These are phyloP conservation scores for Daldinia sp. DNA, from an alignment of 2,329 filamentous ascomycete genomes.

Conservation along the genomic window DNA sequence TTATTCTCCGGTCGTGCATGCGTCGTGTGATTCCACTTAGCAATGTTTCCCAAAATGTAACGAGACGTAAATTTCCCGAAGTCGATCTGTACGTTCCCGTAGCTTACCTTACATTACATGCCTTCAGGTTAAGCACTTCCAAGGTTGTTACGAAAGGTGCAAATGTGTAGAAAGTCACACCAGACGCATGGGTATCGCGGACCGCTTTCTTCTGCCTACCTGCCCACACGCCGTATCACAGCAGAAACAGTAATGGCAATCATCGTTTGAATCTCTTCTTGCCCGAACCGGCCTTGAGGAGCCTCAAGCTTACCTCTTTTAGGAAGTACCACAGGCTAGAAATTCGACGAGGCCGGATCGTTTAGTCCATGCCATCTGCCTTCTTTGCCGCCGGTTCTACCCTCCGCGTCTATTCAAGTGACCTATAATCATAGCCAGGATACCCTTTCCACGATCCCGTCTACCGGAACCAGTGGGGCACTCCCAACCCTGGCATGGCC, in stretches of 20 bases:
- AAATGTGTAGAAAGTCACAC: too few relatives aligned
- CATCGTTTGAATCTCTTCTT: constrained; percentile 47
- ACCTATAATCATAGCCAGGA: constrained; percentile 35
- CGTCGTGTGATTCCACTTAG: constrained; percentile 43
- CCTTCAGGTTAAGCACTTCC: too few relatives aligned
- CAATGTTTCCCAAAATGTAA: constrained; percentile 44
- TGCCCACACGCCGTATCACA: constrained; percentile 48
- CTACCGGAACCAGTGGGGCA: constrained; percentile 47
- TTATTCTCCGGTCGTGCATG: constrained; percentile 46
- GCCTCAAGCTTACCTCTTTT: constrained; percentile 36
- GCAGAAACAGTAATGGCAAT: constrained; percentile 39
- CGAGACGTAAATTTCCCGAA: constrained; percentile 48
- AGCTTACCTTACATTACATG: too few relatives aligned
- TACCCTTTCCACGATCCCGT: constrained; percentile 41
- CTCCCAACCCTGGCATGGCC: constrained; percentile 29
- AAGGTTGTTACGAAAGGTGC: constrained; percentile 42
- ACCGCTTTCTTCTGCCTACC: constrained; percentile 45
- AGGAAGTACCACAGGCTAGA: constrained; percentile 35
- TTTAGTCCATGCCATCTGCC: constrained; percentile 41
- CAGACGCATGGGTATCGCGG: constrained; percentile 35
- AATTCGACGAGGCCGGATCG: constrained; percentile 37
- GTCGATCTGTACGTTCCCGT: constrained; percentile 49
- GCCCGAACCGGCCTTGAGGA: constrained; percentile 34
- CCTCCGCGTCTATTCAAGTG: constrained; percentile 28
- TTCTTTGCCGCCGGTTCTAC: constrained; percentile 38